These are phyloP conservation scores for Citrus maxima DNA, from an alignment of 345 rosid genomes.

Conservation along the genomic window DNA sequence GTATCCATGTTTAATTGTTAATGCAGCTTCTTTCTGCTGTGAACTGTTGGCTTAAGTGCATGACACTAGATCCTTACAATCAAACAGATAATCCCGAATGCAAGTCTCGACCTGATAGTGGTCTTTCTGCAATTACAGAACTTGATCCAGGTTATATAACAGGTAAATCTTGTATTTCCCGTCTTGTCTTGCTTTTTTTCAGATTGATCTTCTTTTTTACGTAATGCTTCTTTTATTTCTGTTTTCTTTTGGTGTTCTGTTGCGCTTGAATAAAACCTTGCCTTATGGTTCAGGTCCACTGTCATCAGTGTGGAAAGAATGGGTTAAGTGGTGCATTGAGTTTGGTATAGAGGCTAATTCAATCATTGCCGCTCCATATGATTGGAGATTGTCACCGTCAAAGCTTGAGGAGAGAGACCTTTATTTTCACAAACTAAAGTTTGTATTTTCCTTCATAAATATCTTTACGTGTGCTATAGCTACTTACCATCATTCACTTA, in stretches of 20 bases:
- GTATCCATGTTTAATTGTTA: not conserved
- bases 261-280: not conserved
- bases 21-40: slow-evolving; percentile 94
- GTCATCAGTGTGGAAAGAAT: slow-evolving; percentile 98
- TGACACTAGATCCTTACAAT: slow-evolving; percentile 86
- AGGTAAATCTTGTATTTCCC: slow-evolving; percentile 29
- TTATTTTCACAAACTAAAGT: slow-evolving; percentile 97
- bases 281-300: slow-evolving; percentile 68
- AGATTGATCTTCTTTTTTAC: not conserved
- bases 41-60: slow-evolving; percentile 97
- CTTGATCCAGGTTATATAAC: slow-evolving; percentile 97
- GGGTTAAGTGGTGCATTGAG: slow-evolving; percentile 98
- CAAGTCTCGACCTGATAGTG: slow-evolving; percentile 91
- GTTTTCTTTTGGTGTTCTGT: slow-evolving; percentile 7
- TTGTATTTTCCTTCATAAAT: slow-evolving; percentile 26
- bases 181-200: not conserved
- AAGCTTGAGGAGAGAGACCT: slow-evolving; percentile 97
- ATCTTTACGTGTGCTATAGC: not conserved
- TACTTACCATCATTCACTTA: not conserved
- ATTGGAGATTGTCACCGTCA: slow-evolving; percentile 95
- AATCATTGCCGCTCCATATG: slow-evolving; percentile 92
- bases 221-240: not conserved
- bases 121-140: slow-evolving; percentile 94
- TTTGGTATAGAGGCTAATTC: slow-evolving; percentile 95
- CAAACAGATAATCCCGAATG: slow-evolving; percentile 98